phyloP scores from a whole-genome alignment of 352 stramenopile species.

The Blastocystis sp. region DNA sequence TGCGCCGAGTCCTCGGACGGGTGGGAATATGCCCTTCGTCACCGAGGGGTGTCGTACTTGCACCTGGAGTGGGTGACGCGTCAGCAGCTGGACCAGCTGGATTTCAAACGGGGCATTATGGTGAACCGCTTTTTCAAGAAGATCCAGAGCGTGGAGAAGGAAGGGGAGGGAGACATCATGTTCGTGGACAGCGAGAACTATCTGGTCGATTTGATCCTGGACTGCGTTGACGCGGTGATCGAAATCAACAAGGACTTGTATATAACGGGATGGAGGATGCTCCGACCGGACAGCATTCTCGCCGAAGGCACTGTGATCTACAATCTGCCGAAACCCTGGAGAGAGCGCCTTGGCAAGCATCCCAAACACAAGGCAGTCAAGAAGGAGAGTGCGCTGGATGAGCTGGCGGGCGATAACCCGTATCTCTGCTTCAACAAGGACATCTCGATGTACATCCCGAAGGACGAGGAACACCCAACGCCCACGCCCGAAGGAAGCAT shows the following conservation, averaged over 20 bases:
- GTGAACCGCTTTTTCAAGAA: constrained; percentile 67
- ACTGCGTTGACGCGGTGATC: constrained; percentile 61
- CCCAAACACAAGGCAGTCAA: constrained; percentile 5
- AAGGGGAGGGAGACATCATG: constrained; percentile 3
- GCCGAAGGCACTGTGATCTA: constrained; percentile 25
- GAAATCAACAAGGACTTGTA: constrained; percentile 38
- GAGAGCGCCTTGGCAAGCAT: constrained; percentile 32
- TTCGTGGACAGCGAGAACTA: constrained; percentile 22
- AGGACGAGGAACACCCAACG: not conserved
- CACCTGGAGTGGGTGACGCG: constrained; percentile 65
- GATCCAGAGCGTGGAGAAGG: not conserved
- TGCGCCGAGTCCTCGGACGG: constrained; percentile 39
- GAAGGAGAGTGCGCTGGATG: constrained; percentile 18
- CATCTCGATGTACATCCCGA: constrained; percentile 31
- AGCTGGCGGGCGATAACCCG: constrained; percentile 52
- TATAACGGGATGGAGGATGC: constrained; percentile 38
- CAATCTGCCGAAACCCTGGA: constrained; percentile 43
- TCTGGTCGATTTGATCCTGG: constrained; percentile 42
- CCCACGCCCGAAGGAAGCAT: not conserved
- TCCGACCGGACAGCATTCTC: not conserved
- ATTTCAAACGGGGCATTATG: constrained; percentile 35
- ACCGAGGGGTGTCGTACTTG: constrained; percentile 65
- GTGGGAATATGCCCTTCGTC: constrained; percentile 56
- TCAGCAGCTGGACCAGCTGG: constrained; percentile 60
- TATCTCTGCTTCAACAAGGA: constrained; percentile 65